These are phyloP conservation scores for Alternaria alternata DNA, from an alignment of 2,329 filamentous ascomycete species.

Conservation along the genomic window DNA sequence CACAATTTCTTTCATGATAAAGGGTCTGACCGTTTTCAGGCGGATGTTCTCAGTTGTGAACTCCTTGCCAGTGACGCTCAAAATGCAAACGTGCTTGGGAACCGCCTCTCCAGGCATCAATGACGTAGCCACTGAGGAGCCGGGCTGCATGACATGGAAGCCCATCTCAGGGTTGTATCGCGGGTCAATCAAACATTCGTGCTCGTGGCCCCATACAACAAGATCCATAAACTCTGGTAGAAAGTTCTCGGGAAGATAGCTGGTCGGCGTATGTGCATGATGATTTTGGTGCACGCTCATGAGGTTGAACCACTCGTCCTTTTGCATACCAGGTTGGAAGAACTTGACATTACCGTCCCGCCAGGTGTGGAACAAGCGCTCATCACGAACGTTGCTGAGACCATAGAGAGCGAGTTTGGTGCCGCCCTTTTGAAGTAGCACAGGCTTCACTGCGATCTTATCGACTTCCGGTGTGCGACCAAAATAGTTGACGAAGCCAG, in stretches of 20 bases:
- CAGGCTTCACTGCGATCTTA: constrained; percentile 90
- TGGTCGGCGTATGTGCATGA: constrained; percentile 86
- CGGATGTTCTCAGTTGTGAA: constrained; percentile 83
- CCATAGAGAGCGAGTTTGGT: constrained; percentile 95
- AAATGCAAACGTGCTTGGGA: constrained; percentile 86
- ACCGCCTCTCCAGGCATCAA: constrained; percentile 89
- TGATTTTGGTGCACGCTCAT: constrained; percentile 97
- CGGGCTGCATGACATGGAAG: constrained; percentile 97
- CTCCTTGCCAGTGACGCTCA: constrained; percentile 82
- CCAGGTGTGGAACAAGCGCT: constrained; percentile 93
- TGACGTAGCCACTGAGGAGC: constrained; percentile 94
- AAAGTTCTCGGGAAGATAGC: constrained; percentile 94
- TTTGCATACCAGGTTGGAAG: constrained; percentile 81
- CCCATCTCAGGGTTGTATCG: constrained; percentile 82
- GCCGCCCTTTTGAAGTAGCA: constrained; percentile 89
- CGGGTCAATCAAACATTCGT: constrained; percentile 93
- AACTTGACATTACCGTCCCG: constrained; percentile 93
- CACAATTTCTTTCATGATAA: constrained; percentile 83
- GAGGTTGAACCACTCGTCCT: constrained; percentile 93
- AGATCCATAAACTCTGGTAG: constrained; percentile 90
- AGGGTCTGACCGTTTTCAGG: constrained; percentile 88
- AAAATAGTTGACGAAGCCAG: constrained; percentile 94
- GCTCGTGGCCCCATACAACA: constrained; percentile 96
- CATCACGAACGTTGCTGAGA: constrained; percentile 94
- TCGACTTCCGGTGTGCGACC: constrained; percentile 90